Base-by-base conservation (phyloP, 441 rosid species). In the Raphanus hybrid region DNA sequence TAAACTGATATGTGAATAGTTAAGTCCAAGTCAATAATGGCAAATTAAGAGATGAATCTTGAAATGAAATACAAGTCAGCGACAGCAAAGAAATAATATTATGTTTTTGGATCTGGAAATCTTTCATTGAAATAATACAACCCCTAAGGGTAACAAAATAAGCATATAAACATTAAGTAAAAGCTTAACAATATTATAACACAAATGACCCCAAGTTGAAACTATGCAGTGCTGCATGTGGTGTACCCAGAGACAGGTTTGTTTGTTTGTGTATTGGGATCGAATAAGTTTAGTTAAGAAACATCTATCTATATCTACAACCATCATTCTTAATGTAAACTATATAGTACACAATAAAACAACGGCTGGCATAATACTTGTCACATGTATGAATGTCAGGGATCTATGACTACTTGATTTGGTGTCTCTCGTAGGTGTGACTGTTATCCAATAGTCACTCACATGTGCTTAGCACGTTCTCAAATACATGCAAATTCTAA, bases 211-310 rank as follows among this genome's bases (percentile, higher is more conserved):
- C 27, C 8, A 27, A 60, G 39, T 34, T 45, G 62, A 48, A 20
- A 60, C 68, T 67, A 75, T 5, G 63, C 74, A 67, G 63, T 75
- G 68, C 6, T 67, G 68, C 73, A 60, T 68, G 63, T 75, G 63
- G 27, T 60, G 54, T 32, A 59, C 37, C 6, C 11, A 43, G 11
- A 59, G 45, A 59, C 78, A 27, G 63, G 74, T 48, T 8, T 59
- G 64, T 57, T 8, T 23, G 1, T n/a, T 50, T 50, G 55, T 5
- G 55, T 50, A 34, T 34, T 69, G 69, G 65, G 89, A 71, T 75
- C 74, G 64, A 76, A 62, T 41, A 35, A 35, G 55, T 50, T 50
- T 50, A 14, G 18, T 6, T 50, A 84, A 69, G 41, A 63, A 85
- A 35, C 54, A 48, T 4, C 62, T 50, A 23, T 50, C 50, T 39